phyloP scores from a whole-genome alignment of 768 basidiomycete species.

The Leccinellum albellum region DNA sequence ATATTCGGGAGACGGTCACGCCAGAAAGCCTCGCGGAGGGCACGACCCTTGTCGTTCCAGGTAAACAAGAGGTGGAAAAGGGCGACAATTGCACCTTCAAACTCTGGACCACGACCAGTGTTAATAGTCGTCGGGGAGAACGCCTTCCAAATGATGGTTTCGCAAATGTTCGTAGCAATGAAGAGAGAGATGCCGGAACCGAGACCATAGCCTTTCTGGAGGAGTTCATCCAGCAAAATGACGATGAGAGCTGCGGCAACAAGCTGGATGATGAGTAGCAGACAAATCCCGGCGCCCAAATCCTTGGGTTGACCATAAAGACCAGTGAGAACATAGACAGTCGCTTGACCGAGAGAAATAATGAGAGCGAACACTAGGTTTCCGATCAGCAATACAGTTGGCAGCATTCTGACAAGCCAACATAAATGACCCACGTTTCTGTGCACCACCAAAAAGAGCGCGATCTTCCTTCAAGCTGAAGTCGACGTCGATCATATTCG shows the following conservation, averaged over 20 bases:
- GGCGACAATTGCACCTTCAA: conserved; percentile 93
- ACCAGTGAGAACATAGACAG: conserved; percentile 95
- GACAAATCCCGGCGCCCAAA: conserved; percentile 94
- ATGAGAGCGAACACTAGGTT: conserved; percentile 88
- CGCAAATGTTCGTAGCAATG: conserved; percentile 99
- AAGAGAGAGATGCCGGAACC: conserved; percentile 98
- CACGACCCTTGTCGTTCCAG: conserved; percentile 97
- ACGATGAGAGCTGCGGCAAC: conserved; percentile 93
- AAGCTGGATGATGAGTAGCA: conserved; percentile 94
- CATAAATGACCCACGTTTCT: conserved; percentile 70
- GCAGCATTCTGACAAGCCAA: neutral
- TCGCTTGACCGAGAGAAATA: conserved; percentile 94
- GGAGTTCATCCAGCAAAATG: conserved; percentile 96
- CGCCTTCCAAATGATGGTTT: conserved; percentile 99
- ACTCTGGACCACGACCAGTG: conserved; percentile 96
- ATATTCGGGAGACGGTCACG: conserved; percentile 93
- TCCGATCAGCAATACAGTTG: neutral
- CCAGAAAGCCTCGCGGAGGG: conserved; percentile 97
- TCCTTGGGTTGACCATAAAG: conserved; percentile 93
- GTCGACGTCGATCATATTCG: conserved; percentile 96
- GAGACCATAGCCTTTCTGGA: conserved; percentile 98
- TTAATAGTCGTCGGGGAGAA: conserved; percentile 98
- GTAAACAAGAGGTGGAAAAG: conserved; percentile 98
- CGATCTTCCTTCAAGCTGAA: conserved; percentile 96
- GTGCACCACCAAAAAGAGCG: conserved; percentile 91